Base-by-base conservation (phyloP, 2,329 filamentous ascomycete species). In the Alternaria longipes region DNA sequence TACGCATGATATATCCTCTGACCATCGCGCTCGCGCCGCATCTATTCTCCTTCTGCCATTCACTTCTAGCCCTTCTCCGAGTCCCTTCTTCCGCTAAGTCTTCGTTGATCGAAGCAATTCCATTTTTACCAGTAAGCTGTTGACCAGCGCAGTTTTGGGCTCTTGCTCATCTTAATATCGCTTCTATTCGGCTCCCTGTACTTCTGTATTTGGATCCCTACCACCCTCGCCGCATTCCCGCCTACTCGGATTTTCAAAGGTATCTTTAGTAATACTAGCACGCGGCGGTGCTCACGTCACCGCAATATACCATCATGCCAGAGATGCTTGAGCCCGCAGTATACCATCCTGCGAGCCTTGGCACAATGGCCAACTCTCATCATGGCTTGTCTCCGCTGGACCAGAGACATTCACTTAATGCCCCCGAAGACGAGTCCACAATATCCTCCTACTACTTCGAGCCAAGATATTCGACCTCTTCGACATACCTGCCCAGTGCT, bases 351-450 rank as follows among this genome's bases (percentile, higher is more conserved):
- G 65, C 68, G 56, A 60, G 63, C 50, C 68, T 72, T 70, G 72
- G 69, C 69, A 67, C 60, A 55, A 65, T 69, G 63, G 65, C 60
- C 56, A 50, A 69, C 59, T 59, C 67, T 64, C 70, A 70, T 67
- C 67, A 72, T 58, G 59, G 62, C 54, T 54, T 66, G 67, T 75
- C 82, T 80, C 84, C 84, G 85, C 87, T 84, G 86, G 86, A 76
- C 80, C 84, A 83, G 73, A 84, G 82, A 72, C 81, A 83, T 70
- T 77, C 80, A 64, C 85, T 89, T 85, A 89, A 89, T 85, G 64
- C 88, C 60, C 86, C 89, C 80, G 85, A 89, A 72, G 80, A 82
- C 66, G 72, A 76, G 38, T 66, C 65, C 16, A 67, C 62, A 59
- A 71, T 77, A 47, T 70, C 73, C 46, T 64, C 69, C 24, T 79